Percentiles rank a stretch among this genome's conserved stretches.
Evolutionary conservation across 1,284 basidiomycete species (phyloP).

Genomic region (Rhodotorula glutinis): DNA sequence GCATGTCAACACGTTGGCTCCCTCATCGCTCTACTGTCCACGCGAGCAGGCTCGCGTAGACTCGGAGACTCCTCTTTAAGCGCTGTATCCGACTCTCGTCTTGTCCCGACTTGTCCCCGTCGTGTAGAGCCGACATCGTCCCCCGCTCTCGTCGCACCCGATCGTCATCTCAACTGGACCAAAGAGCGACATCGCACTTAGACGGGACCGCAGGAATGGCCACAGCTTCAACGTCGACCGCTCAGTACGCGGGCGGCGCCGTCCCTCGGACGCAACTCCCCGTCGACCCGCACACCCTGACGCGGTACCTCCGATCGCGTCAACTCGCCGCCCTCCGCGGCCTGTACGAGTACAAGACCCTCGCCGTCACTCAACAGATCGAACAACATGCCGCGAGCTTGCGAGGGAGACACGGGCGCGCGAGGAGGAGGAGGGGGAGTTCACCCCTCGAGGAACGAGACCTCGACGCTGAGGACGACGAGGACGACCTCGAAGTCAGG

Average conservation of each 20-base stretch:
- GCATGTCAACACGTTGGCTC: no score
- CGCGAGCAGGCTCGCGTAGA: no score
- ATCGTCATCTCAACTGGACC: no score
- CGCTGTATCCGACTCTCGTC: no score
- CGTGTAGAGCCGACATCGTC: no score
- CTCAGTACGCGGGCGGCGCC: background rate
- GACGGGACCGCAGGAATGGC: background rate
- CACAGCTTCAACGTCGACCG: background rate
- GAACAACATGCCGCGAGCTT: constrained; percentile 16
- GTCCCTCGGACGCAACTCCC: constrained; percentile 28
- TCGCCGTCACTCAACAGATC: constrained; percentile 20
- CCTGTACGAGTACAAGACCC: constrained; percentile 32
- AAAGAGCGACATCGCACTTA: no score
- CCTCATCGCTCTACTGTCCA: no score
- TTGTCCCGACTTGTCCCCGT: no score
- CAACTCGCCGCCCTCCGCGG: constrained; percentile 33
- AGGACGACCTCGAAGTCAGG: constrained; percentile 21
- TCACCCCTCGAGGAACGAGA: constrained; percentile 19
- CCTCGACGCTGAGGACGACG: constrained; percentile 12
- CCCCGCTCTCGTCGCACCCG: no score
- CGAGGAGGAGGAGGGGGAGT: constrained; percentile 18
- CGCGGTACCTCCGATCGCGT: constrained; percentile 24
- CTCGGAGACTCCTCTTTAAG: no score
- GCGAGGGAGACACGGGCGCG: constrained; percentile 15
- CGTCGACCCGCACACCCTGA: constrained; percentile 19